Evolutionary conservation across 306 rosid species (phyloP).

Genomic region (Spatholobus suberectus): DNA sequence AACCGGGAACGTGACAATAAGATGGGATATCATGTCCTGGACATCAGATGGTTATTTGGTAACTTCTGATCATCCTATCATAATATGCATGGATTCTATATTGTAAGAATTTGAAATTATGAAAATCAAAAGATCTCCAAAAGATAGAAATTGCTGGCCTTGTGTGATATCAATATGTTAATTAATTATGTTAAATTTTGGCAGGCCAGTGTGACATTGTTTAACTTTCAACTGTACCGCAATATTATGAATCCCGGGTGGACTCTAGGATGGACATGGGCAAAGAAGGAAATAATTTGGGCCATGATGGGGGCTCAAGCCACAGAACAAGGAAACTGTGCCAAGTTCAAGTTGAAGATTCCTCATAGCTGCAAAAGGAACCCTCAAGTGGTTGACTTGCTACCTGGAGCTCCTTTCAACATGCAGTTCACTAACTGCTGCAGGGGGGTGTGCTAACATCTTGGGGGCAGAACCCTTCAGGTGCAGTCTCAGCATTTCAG

Average conservation of each 20-base stretch:
- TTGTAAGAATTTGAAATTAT: not conserved
- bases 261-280: slow-evolving; percentile 84
- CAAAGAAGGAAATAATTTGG: slow-evolving; percentile 79
- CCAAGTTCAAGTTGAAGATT: slow-evolving; percentile 65
- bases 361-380: slow-evolving; percentile 80
- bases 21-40: slow-evolving; percentile 80
- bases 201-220: slow-evolving; percentile 81
- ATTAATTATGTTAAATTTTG: slow-evolving; percentile 19
- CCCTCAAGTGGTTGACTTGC: slow-evolving; percentile 72
- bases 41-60: slow-evolving; percentile 75
- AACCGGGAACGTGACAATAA: slow-evolving; percentile 67
- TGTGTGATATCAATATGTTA: not conserved
- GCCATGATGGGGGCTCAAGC: slow-evolving; percentile 81
- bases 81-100: not conserved
- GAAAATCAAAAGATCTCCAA: not conserved
- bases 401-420: slow-evolving; percentile 76
- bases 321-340: slow-evolving; percentile 84
- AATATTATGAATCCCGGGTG: slow-evolving; percentile 76
- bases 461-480: slow-evolving; percentile 76
- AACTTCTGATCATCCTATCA: slow-evolving; percentile 4
- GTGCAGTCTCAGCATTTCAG: slow-evolving; percentile 76
- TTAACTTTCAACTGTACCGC: slow-evolving; percentile 77
- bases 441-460: slow-evolving; percentile 80
- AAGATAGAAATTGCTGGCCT: not conserved
- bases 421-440: slow-evolving; percentile 74